These are phyloP conservation scores for Fusarium nodosum DNA, from an alignment of 2,329 filamentous ascomycete species.

Conservation along the genomic window DNA sequence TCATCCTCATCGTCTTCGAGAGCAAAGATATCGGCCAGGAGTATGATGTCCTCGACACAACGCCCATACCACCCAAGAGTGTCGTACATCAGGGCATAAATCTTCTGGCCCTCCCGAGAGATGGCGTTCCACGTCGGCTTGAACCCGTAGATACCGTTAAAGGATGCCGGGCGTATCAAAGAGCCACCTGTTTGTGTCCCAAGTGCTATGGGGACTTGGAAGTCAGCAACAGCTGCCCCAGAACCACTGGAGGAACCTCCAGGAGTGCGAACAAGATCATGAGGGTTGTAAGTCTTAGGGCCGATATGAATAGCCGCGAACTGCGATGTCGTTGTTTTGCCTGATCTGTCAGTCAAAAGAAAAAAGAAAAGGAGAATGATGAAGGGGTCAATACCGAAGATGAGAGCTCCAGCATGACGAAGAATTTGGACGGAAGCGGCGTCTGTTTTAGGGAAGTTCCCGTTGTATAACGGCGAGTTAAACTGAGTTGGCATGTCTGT, in stretches of 20 bases:
- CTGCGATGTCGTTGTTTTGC: constrained; percentile 68
- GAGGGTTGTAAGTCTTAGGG: constrained; percentile 71
- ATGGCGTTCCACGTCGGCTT: constrained; percentile 77
- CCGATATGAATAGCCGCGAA: constrained; percentile 71
- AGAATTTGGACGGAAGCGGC: constrained; percentile 66
- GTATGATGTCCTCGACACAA: constrained; percentile 68
- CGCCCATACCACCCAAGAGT: constrained; percentile 74
- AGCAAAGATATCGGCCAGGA: constrained; percentile 68
- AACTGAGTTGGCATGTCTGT: constrained; percentile 69
- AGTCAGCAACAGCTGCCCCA: constrained; percentile 74
- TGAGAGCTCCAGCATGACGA: constrained; percentile 67
- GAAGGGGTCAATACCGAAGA: constrained; percentile 57
- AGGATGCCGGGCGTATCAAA: constrained; percentile 74
- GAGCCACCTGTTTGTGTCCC: constrained; percentile 78
- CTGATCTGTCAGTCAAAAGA: constrained; percentile 12
- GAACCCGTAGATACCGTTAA: constrained; percentile 75
- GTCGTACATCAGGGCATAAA: constrained; percentile 71
- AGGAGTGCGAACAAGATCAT: constrained; percentile 73
- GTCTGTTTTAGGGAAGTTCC: constrained; percentile 62
- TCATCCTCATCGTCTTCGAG: constrained; percentile 64
- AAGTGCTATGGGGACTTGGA: constrained; percentile 71
- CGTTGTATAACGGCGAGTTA: constrained; percentile 68
- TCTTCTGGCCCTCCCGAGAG: constrained; percentile 72
- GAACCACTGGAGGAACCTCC: constrained; percentile 78
- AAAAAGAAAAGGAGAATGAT: neutral